Conservation (phyloP, 169 alveolate species). For the Babesia bigemina region DNA sequence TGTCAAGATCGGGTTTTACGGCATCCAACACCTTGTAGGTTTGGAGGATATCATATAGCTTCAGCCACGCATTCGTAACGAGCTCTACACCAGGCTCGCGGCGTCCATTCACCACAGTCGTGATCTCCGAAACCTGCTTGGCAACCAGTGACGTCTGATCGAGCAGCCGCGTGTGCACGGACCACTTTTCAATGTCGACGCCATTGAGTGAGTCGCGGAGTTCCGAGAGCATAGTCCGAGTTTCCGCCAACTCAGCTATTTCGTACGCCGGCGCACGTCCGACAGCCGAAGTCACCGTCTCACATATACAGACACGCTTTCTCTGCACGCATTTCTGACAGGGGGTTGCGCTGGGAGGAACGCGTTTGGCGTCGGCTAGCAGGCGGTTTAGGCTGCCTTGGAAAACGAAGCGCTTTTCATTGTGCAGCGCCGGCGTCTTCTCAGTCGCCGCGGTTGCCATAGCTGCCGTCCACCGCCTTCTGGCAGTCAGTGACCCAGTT, state of each 20-base stretch:
- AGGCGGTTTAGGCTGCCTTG: conserved; percentile 50
- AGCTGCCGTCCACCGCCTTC: background rate
- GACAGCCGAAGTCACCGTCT: conserved; percentile 58
- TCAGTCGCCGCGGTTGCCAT: conserved; percentile 22
- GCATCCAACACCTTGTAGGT: conserved; percentile 68
- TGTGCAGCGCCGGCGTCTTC: conserved; percentile 37
- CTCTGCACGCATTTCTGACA: conserved; percentile 69
- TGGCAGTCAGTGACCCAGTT: too few species aligned
- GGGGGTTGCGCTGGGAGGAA: conserved; percentile 69
- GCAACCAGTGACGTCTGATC: conserved; percentile 62
- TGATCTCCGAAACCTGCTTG: conserved; percentile 56
- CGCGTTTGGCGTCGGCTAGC: conserved; percentile 44
- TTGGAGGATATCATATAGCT: conserved; percentile 74
- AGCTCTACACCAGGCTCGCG: conserved; percentile 73
- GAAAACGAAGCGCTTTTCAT: conserved; percentile 65
- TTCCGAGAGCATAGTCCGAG: conserved; percentile 66
- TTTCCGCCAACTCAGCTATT: conserved; percentile 68
- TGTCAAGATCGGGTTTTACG: conserved; percentile 62
- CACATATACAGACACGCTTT: conserved; percentile 68
- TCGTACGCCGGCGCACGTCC: conserved; percentile 70
- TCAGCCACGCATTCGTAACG: conserved; percentile 78
- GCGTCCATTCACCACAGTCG: conserved; percentile 49
- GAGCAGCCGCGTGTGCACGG: conserved; percentile 62
- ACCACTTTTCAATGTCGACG: conserved; percentile 74
- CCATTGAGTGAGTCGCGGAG: conserved; percentile 70